Percentiles rank a stretch among this genome's conserved stretches.
These are phyloP conservation scores for Nephelium lappaceum DNA, from an alignment of 345 rosid species.

Conservation along the genomic window DNA sequence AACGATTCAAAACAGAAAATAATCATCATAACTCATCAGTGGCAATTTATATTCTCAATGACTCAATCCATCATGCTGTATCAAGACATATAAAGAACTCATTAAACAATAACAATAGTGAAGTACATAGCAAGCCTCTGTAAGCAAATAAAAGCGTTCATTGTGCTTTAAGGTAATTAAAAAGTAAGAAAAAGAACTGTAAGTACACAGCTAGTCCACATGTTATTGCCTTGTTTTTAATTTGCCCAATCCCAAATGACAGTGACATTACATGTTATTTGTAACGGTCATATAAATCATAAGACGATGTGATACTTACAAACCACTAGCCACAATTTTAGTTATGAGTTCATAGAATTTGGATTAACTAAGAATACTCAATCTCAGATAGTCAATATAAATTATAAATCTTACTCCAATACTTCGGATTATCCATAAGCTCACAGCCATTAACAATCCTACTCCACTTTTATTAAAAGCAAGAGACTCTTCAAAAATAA, in stretches of 20 bases:
- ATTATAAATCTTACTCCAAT: slow-evolving; percentile 65
- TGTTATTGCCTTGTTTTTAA: not conserved
- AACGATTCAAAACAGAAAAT: slow-evolving; percentile 1
- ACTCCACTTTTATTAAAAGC: slow-evolving; percentile 98
- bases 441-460: slow-evolving; percentile 93
- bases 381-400: not conserved
- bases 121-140: not conserved
- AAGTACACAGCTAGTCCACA: slow-evolving; percentile 7
- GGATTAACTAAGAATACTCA: not conserved
- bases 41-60: not conserved
- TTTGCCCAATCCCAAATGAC: not conserved
- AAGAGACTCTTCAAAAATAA: slow-evolving; percentile 89
- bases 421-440: slow-evolving; percentile 90
- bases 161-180: not conserved
- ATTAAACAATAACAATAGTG: not conserved
- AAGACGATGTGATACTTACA: not conserved
- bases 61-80: not conserved
- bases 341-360: not conserved
- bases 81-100: not conserved
- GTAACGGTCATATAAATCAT: not conserved
- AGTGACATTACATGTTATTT: not conserved
- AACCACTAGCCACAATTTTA: not conserved
- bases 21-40: not conserved
- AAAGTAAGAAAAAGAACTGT: not conserved
- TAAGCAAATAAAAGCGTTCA: not conserved